Evolutionary conservation across 2,329 filamentous ascomycete genomes (phyloP).

Genomic region (Pseudopyricularia cyperi): DNA sequence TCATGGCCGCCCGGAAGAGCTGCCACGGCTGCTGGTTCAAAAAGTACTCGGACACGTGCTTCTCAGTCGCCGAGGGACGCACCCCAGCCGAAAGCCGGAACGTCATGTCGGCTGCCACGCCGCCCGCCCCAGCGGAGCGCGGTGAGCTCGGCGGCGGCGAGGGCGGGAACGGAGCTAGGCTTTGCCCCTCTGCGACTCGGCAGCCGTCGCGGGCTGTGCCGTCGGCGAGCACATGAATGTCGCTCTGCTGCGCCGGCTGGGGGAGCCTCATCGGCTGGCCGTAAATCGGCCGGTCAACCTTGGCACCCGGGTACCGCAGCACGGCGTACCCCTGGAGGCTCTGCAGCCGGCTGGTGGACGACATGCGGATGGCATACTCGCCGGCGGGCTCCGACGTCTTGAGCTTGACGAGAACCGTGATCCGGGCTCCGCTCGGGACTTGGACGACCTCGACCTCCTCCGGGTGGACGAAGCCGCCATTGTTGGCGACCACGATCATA

Average conservation of each 20-base stretch:
- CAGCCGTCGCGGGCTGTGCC: neutral
- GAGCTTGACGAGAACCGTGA: conserved; percentile 10
- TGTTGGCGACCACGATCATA: conserved; percentile 11
- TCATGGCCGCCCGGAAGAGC: neutral
- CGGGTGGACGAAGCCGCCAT: conserved; percentile 11
- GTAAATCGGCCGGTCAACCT: neutral
- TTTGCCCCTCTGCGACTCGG: neutral
- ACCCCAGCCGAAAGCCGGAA: neutral
- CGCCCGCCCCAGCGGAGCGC: too few species aligned
- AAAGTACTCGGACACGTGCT: neutral
- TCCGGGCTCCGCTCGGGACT: conserved; percentile 8
- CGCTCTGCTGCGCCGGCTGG: neutral
- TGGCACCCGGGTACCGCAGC: conserved; percentile 7
- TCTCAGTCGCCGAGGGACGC: neutral
- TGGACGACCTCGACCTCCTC: conserved; percentile 6
- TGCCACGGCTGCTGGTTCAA: neutral
- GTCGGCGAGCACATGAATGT: neutral
- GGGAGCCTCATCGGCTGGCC: neutral
- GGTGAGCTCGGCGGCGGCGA: neutral
- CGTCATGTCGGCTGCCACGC: neutral
- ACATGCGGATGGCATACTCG: conserved; percentile 9
- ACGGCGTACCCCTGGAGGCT: conserved; percentile 11
- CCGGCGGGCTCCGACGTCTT: conserved; percentile 5
- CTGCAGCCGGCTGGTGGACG: conserved; percentile 11
- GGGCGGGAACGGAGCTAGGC: neutral